phyloP scores from a whole-genome alignment of 345 rosid species.

The Nasturtium officinale region DNA sequence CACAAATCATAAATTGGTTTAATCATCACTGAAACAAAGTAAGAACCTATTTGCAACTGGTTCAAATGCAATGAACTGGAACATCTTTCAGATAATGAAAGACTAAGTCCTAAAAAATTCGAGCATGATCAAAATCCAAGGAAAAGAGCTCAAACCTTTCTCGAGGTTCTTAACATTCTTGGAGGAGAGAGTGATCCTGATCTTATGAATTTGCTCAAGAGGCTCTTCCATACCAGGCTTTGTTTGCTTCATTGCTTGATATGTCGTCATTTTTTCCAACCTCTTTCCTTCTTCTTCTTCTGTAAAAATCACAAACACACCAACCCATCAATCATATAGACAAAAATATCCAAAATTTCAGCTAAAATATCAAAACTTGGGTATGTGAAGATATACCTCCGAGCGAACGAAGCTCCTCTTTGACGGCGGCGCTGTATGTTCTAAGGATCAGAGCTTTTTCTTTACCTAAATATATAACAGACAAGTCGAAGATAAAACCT shows the following conservation, averaged over 20 bases:
- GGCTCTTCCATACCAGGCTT: conserved; percentile 75
- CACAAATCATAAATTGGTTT: neutral
- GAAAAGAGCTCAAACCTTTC: conserved; percentile 50
- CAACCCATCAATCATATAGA: neutral
- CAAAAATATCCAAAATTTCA: neutral
- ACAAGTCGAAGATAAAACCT: too few species aligned
- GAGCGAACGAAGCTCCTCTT: neutral
- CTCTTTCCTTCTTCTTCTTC: conserved; percentile 1
- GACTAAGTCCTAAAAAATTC: neutral
- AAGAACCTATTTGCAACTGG: neutral
- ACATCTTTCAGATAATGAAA: neutral
- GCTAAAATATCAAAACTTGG: neutral
- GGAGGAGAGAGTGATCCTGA: conserved; percentile 83
- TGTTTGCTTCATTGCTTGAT: conserved; percentile 51
- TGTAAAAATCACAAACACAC: neutral
- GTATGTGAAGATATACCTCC: conserved; percentile 1
- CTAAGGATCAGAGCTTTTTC: too few species aligned
- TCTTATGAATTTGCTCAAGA: conserved; percentile 72
- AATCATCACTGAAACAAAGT: neutral
- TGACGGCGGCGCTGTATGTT: neutral
- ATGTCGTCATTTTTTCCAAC: conserved; percentile 52
- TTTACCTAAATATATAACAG: too few species aligned
- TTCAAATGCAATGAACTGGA: neutral
- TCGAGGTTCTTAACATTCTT: conserved; percentile 80
- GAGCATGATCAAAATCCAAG: neutral